Percentiles rank a stretch among this genome's conserved stretches.
phyloP scores from a whole-genome alignment of 2,329 filamentous ascomycete genomes.

The Aureobasidium zeae region DNA sequence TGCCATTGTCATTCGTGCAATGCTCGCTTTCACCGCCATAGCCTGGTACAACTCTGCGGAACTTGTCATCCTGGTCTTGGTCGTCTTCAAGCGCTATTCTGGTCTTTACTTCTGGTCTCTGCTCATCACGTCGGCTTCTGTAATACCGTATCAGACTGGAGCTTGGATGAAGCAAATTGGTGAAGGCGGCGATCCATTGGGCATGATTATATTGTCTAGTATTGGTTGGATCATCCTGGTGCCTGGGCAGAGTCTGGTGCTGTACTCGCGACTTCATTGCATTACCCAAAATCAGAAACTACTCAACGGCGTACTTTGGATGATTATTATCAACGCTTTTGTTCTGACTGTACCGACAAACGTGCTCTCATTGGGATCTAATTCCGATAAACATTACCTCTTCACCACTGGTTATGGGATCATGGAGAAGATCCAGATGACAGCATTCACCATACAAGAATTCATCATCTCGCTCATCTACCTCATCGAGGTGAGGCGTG shows the following conservation, averaged over 20 bases:
- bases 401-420: slow-evolving; percentile 32
- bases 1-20: slow-evolving; percentile 22
- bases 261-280: slow-evolving; percentile 55
- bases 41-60: slow-evolving; percentile 37
- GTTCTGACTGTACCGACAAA: slow-evolving; percentile 46
- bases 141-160: slow-evolving; percentile 40
- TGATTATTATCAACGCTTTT: slow-evolving; percentile 49
- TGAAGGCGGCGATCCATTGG: slow-evolving; percentile 23
- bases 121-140: slow-evolving; percentile 35
- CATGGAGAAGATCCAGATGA: slow-evolving; percentile 40
- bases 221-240: slow-evolving; percentile 51
- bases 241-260: slow-evolving; percentile 51
- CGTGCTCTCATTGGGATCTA: slow-evolving; percentile 47
- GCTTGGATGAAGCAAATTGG: slow-evolving; percentile 39
- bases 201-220: slow-evolving; percentile 36
- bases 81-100: slow-evolving; percentile 39
- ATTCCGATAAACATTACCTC: slow-evolving; percentile 25
- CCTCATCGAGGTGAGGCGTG: slow-evolving; percentile 21
- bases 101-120: slow-evolving; percentile 45
- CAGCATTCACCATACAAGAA: slow-evolving; percentile 35
- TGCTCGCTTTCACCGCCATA: slow-evolving; percentile 25
- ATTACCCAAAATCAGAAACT: slow-evolving; percentile 41
- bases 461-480: slow-evolving; percentile 26
- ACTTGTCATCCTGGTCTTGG: slow-evolving; percentile 37
- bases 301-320: slow-evolving; percentile 43